Evolutionary conservation across 176 grass and related monocot species (phyloP).

Genomic region (Cenchrus fungigraminus): DNA sequence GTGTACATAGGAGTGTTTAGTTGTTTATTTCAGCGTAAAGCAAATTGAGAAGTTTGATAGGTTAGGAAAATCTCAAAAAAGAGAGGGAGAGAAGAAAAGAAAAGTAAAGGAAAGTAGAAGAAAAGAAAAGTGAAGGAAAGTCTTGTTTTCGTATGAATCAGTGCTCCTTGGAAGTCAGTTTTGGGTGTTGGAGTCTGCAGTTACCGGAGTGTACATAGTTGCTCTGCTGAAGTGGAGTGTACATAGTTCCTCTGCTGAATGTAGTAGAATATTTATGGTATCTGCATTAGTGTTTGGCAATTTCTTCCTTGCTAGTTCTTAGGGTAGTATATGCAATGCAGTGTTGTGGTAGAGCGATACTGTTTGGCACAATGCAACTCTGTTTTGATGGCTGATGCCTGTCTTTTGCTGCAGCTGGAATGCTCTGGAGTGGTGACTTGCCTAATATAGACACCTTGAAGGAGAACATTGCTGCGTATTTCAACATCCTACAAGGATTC

Average conservation of each 20-base stretch:
- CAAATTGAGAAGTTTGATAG: not conserved
- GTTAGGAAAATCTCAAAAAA: not conserved
- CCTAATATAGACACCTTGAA: conserved; percentile 69
- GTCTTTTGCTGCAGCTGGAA: conserved; percentile 63
- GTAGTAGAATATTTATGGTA: not conserved
- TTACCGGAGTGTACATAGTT: not conserved
- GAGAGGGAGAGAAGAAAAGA: too few species aligned
- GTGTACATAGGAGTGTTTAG: not conserved
- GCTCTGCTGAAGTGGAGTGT: not conserved
- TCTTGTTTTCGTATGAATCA: not conserved
- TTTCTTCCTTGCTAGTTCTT: conserved; percentile 23
- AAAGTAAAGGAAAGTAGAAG: too few species aligned
- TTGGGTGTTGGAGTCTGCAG: not conserved
- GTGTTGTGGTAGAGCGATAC: not conserved
- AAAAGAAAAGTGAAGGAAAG: too few species aligned
- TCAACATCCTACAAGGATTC: conserved; percentile 86
- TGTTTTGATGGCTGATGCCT: conserved; percentile 20
- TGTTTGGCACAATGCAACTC: not conserved
- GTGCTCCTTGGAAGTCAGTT: not conserved
- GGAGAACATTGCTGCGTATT: conserved; percentile 78
- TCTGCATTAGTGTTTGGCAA: not conserved
- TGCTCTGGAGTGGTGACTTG: conserved; percentile 84
- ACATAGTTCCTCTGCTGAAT: not conserved
- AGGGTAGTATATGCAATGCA: not conserved
- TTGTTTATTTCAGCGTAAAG: not conserved